Base-by-base conservation (phyloP, 2,329 filamentous ascomycete genomes). In the Fonsecaea multimorphosa region DNA sequence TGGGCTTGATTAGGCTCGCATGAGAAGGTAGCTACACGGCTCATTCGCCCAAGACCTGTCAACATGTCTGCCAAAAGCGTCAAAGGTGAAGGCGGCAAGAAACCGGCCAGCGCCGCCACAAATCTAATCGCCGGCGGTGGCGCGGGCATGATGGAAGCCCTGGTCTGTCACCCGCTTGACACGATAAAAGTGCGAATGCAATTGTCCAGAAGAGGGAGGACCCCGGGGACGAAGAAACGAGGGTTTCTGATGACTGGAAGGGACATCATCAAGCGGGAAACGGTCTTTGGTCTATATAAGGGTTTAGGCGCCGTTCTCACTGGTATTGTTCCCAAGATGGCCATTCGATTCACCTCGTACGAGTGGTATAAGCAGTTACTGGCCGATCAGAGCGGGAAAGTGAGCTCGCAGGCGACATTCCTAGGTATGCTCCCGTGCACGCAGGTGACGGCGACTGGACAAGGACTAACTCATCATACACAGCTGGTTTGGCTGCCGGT, bases 101-200 rank as follows among this genome's bases (percentile, higher is more conserved):
- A 90, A 83, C 90, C 91, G 73, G 87, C 93, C 66, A 93, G 93
- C 63, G 91, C 89, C 69, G 93, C 93, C 52, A 93, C 91, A 55
- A 97, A 97, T 80, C 82, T 98, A 74, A 93, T 97, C 96, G 95
- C 95, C 78, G 95, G 95, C 77, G 95, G 95, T 77, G 92, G 92
- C 80, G 95, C 95, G 73, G 95, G 95, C 76, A 97, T 98, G 94
- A 98, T 98, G 93, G 95, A 99, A 82, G 95, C 95, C 56, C 88
- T 99, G 69, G 93, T 84, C 61, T 99, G 95, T 80, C 95, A 99
- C 84, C 95, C 95, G 68, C 86, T 98, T 65, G 92, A 97, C 80
- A 97, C 93, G 66, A 96, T 98, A 84, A 97, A 99, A 86, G 95
- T 99, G 68, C 93, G 95, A 73, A 99, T 99, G 96, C 95, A 99